Evolutionary conservation across 257 asterid species (phyloP), one percentile per base, ranked within the genome.

Genomic region (Plectranthus barbatus): DNA sequence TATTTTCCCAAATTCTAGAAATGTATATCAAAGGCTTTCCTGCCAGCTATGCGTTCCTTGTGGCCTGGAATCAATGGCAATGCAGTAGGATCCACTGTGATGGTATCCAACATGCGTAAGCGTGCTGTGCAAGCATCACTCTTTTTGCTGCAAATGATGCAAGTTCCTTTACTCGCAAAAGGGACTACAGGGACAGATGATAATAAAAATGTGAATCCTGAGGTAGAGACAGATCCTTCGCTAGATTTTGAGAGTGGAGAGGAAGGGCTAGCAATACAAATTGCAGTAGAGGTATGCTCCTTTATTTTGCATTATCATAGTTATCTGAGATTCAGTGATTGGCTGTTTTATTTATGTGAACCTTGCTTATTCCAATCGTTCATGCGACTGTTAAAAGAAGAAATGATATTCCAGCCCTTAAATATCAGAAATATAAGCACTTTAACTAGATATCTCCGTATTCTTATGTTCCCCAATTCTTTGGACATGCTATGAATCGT

Each of bases 101-200:
- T 78, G 82, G 81, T 89, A 63, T 88, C 99, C 62, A 81, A 75
- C 71, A 77, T 86, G 93, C 92, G 96, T 52, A 92, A 81, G 72
- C 95, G 82, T 63, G 95, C 97, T 62, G 84, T 78, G 63, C 96
- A 85, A 80, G 99, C 97, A 60, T 89, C 99, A 47, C 95, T 80
- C 5, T 92, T 86, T 74, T 83, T 92, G 96, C 69, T 92, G 84
- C 97, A 92, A 83, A 89, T 92, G 97, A 83, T 92, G 87, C 90
- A 85, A 80, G 82, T 74, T 80, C 94, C 97, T 5, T 45, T 89
- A 17, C 75, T 84, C 55, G 69, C 60, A 21, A 81, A 84, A 48
- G 91, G 76, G 33, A 62, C 75, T 45, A 56, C 69, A 19, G 56
- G 75, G 15, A 37, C 44, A 49, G 76, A 69, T 23, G 78, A 71